Conservation (phyloP, 75 land plant species). For the Pinus tabuliformis region DNA sequence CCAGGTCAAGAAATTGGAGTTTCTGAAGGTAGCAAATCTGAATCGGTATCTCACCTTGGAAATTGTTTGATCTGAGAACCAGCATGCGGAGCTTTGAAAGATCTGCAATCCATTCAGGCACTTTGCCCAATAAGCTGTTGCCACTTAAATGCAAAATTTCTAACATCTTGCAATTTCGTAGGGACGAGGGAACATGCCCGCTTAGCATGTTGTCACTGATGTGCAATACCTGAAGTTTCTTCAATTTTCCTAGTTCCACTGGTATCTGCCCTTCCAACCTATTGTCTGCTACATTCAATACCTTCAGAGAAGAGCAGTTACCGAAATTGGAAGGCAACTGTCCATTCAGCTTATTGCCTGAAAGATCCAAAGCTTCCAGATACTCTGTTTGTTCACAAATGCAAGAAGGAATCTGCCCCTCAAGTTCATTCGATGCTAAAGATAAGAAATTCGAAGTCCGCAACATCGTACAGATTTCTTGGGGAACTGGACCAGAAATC, state of each 20-base stretch:
- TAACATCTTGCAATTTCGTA: conserved; percentile 9
- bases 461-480: neutral
- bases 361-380: neutral
- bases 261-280: conserved; percentile 15
- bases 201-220: conserved; percentile 16
- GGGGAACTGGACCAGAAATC: neutral
- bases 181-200: conserved; percentile 15
- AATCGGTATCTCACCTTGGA: conserved; percentile 34
- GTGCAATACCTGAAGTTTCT: conserved; percentile 10
- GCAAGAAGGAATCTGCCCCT: neutral
- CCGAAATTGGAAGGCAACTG: conserved; percentile 11
- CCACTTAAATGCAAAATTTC: conserved; percentile 8
- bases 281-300: conserved; percentile 24
- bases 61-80: neutral
- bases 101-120: conserved; percentile 11
- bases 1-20: conserved; percentile 59
- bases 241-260: conserved; percentile 11
- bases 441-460: neutral
- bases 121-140: conserved; percentile 15
- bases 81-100: conserved; percentile 9
- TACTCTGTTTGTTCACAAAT: neutral
- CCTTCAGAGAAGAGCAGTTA: conserved; percentile 10
- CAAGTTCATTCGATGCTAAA: neutral
- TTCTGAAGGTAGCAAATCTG: conserved; percentile 42
- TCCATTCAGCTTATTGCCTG: conserved; percentile 6